Base-by-base conservation (phyloP, 768 basidiomycete genomes). In the Tulasnella sp. region DNA sequence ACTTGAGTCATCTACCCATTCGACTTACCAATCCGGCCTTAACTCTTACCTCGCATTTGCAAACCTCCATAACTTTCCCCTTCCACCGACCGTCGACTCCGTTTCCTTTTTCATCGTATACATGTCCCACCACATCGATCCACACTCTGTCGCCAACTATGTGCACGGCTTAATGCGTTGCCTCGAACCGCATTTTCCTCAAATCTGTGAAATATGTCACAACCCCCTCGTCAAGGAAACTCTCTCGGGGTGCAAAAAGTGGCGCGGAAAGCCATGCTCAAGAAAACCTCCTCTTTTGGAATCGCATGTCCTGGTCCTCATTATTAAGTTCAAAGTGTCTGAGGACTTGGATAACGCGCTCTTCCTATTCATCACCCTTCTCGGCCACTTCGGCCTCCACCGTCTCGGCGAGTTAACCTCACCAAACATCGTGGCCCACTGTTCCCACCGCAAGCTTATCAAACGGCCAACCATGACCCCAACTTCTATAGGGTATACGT, bases 341-440 rank as follows among this genome's bases (percentile, higher is more conserved):
- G 2, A 26, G 77, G 77, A 5, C 75, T 74, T 32, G 76, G 75
- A 69, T 77, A 74, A 62, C 76, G 1, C 34, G 0, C 77, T 83
- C 0, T 83, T 83, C 72, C 19, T 79, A 0, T 75, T 79, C 0
- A 17, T 74, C 8, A 16, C 79, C 4, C 2, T 76, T 22, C 73
- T 73, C 1, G 79, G 76, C 1, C 80, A 79, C 70, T 42, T 65
- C 66, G 78, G 73, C 0, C 75, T 82, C 0, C 36, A 77, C 5
- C 77, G 79, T 0, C 74, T 80, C 0, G 80, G 77, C 14, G 79
- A 81, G 62, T 75, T 81, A 0, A 74, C 75, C 16, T 70, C 67
- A 62, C 70, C 76, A 0, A 77, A 81, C 39, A 69, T 76, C 6
- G 0, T 6, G 0, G 19, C 34, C 2, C 67, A 76, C 0, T 76